These are phyloP conservation scores for Beauveria sp. DNA, from an alignment of 2,329 filamentous ascomycete genomes.

Conservation along the genomic window DNA sequence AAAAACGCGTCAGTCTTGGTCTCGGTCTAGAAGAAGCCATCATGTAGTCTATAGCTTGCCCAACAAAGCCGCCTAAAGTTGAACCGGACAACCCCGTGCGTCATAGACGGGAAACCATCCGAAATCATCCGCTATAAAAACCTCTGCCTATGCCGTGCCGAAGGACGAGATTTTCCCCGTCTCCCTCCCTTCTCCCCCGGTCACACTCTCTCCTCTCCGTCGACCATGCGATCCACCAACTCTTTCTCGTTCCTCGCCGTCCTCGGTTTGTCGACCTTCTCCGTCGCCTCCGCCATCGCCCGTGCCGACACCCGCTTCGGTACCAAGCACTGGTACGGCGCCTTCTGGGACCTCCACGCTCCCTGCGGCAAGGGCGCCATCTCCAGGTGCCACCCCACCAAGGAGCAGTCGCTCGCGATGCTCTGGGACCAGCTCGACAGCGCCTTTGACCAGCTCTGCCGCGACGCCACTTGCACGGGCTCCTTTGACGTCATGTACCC, in stretches of 20 bases:
- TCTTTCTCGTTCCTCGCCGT: neutral
- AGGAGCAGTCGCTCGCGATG: constrained; percentile 5
- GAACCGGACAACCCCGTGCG: no score
- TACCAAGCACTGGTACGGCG: constrained; percentile 10
- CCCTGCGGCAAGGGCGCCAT: constrained; percentile 10
- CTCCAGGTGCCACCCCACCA: constrained; percentile 10
- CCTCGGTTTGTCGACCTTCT: neutral
- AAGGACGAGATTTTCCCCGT: no score
- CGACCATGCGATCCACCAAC: constrained; percentile 2
- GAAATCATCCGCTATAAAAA: no score
- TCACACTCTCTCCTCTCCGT: neutral
- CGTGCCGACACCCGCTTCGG: constrained; percentile 10
- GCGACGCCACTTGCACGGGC: constrained; percentile 8
- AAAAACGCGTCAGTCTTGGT: no score
- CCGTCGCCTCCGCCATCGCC: constrained; percentile 4
- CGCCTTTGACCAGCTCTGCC: constrained; percentile 11
- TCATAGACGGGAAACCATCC: no score
- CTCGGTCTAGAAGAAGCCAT: no score
- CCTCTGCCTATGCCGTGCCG: no score
- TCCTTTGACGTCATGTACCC: constrained; percentile 10
- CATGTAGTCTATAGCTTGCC: no score
- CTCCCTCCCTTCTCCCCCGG: neutral
- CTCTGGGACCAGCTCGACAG: constrained; percentile 12
- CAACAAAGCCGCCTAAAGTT: no score
- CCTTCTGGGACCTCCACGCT: constrained; percentile 8